A percentile compares a stretch with the other conserved stretches of the same genome.
Evolutionary conservation across 2,329 filamentous ascomycete species (phyloP).

Genomic region (Claviceps fusiformis): DNA sequence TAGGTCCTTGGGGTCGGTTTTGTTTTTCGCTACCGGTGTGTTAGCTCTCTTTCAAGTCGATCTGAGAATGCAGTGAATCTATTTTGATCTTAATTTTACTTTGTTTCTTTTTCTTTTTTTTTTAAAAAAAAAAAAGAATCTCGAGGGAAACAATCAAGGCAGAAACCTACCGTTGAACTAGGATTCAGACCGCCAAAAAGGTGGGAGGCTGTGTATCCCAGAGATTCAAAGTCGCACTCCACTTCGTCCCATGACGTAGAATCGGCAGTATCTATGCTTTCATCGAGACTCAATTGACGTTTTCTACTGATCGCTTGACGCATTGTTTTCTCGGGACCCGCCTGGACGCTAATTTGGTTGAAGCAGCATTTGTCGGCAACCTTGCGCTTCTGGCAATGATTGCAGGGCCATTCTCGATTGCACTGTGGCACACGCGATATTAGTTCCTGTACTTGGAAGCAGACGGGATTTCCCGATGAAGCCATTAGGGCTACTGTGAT

Average conservation of each 20-base stretch:
- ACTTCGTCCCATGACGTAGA: slow-evolving; percentile 14
- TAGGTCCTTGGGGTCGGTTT: slow-evolving; percentile 9
- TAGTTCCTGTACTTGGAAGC: background rate
- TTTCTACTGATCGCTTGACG: slow-evolving; percentile 11
- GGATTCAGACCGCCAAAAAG: slow-evolving; percentile 15
- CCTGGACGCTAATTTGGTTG: slow-evolving; percentile 9
- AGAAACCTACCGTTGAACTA: background rate
- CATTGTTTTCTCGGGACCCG: slow-evolving; percentile 11
- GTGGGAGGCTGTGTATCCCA: slow-evolving; percentile 23
- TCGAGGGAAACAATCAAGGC: background rate
- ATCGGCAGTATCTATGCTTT: slow-evolving; percentile 8
- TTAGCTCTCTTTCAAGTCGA: background rate
- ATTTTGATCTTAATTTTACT: no score
- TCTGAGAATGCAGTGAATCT: background rate
- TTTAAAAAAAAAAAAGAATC: no score
- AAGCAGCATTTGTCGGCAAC: slow-evolving; percentile 24
- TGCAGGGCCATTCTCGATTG: slow-evolving; percentile 26
- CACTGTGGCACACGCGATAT: slow-evolving; percentile 14
- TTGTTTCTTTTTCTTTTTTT: no score
- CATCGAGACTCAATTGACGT: slow-evolving; percentile 11
- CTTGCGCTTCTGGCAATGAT: slow-evolving; percentile 26
- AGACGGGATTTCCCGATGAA: background rate
- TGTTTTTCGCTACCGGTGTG: slow-evolving; percentile 7
- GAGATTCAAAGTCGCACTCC: slow-evolving; percentile 17
- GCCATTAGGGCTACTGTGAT: background rate